These are phyloP conservation scores for Beverwykella pulmonaria DNA, from an alignment of 495 filamentous ascomycete genomes.

Conservation along the genomic window DNA sequence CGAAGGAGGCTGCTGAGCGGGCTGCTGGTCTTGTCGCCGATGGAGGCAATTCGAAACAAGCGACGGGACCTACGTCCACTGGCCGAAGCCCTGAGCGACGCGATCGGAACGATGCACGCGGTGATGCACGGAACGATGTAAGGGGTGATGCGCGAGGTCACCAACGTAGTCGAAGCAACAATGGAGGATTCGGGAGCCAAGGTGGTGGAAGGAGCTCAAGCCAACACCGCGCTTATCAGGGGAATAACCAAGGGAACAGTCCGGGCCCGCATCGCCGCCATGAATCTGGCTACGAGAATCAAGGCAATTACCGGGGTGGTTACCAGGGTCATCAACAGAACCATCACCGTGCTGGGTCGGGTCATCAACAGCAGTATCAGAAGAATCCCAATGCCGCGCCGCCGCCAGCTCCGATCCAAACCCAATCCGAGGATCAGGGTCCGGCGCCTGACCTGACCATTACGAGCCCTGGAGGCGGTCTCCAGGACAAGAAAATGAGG, in stretches of 20 bases:
- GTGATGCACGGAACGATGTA: conserved; percentile 63
- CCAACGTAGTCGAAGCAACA: conserved; percentile 63
- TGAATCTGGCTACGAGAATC: conserved; percentile 29
- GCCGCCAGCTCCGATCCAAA: conserved; percentile 14
- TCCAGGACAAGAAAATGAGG: conserved; percentile 84
- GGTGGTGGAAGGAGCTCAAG: conserved; percentile 42
- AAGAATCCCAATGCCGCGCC: conserved; percentile 17
- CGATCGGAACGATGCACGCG: conserved; percentile 38
- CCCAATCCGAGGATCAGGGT: conserved; percentile 16
- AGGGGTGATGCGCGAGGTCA: conserved; percentile 57
- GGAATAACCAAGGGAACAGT: conserved; percentile 36
- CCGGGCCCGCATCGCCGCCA: conserved; percentile 39
- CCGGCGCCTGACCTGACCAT: conserved; percentile 52
- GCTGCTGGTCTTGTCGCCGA: conserved; percentile 45
- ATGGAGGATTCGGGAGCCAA: conserved; percentile 35
- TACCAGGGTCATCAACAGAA: conserved; percentile 10
- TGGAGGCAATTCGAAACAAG: conserved; percentile 15
- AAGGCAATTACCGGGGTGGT: conserved; percentile 25
- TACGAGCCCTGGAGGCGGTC: conserved; percentile 51
- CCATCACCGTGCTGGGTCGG: conserved; percentile 25
- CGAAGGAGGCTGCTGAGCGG: conserved; percentile 71
- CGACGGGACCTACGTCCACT: conserved; percentile 34
- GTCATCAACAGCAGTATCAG: conserved; percentile 31
- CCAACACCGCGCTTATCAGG: conserved; percentile 41
- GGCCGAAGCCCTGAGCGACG: conserved; percentile 68